These are phyloP conservation scores for Vachellia collinsii DNA, from an alignment of 306 rosid genomes.

Conservation along the genomic window DNA sequence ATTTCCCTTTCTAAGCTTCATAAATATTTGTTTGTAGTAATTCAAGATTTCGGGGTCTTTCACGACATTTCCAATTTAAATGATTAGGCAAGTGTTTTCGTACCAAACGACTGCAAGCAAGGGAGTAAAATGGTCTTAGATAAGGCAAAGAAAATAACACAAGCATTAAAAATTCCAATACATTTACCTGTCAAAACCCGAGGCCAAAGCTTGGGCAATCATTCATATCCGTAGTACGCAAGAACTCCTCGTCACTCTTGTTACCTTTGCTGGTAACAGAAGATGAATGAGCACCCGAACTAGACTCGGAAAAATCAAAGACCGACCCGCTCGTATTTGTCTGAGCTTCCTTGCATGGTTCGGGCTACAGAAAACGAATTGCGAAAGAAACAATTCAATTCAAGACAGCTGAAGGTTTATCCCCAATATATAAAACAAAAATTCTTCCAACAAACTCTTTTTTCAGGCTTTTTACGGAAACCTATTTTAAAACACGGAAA, in stretches of 20 bases:
- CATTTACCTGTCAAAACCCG: conserved; percentile 59
- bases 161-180: conserved; percentile 15
- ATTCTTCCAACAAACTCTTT: conserved; percentile 17
- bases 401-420: conserved; percentile 30
- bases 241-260: conserved; percentile 41
- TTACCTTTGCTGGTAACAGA: conserved; percentile 34
- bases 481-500: not conserved
- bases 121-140: not conserved
- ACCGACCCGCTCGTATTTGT: conserved; percentile 37
- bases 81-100: conserved; percentile 5
- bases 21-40: not conserved
- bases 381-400: conserved; percentile 25
- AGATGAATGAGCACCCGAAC: conserved; percentile 32
- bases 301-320: conserved; percentile 32
- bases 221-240: conserved; percentile 34
- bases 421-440: conserved; percentile 13
- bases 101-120: not conserved
- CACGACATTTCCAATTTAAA: conserved; percentile 3
- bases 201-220: conserved; percentile 75
- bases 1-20: not conserved
- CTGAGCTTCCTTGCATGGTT: conserved; percentile 48
- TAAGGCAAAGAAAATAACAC: not conserved
- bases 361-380: conserved; percentile 38
- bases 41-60: not conserved
- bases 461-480: not conserved